Conservation (phyloP, 352 stramenopile genomes). For the Pythium sp. region DNA sequence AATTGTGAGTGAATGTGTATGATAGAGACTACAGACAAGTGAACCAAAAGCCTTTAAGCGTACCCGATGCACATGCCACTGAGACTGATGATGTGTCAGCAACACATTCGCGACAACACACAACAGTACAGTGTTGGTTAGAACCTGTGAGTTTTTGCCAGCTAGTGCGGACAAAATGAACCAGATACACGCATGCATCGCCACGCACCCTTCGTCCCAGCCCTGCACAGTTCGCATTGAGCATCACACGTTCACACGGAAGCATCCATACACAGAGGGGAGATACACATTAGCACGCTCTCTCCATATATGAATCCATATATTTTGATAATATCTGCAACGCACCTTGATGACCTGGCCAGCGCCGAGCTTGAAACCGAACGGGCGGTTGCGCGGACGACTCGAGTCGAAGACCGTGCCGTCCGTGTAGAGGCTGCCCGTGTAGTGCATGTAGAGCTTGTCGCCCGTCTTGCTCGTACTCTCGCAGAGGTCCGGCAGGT, state of each 20-base stretch:
- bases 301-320: too few relatives aligned
- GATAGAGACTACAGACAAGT: neutral
- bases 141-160: neutral
- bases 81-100: neutral
- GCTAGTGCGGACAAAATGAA: neutral
- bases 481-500: conserved; percentile 57
- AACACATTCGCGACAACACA: neutral
- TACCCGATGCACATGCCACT: conserved; percentile 10
- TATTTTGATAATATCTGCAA: neutral
- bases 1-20: too few relatives aligned
- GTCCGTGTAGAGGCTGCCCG: conserved; percentile 93
- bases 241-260: neutral
- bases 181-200: neutral
- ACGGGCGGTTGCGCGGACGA: conserved; percentile 90
- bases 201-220: neutral
- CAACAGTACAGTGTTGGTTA: neutral
- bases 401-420: conserved; percentile 97
- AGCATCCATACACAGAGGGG: neutral
- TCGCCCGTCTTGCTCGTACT: conserved; percentile 77
- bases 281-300: neutral
- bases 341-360: conserved; percentile 93
- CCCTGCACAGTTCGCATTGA: neutral
- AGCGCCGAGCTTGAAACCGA: conserved; percentile 93
- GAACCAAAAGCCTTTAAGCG: neutral
- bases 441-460: conserved; percentile 95